Base-by-base conservation (phyloP, 805 yeast species). In the Nakazawaea populi region DNA sequence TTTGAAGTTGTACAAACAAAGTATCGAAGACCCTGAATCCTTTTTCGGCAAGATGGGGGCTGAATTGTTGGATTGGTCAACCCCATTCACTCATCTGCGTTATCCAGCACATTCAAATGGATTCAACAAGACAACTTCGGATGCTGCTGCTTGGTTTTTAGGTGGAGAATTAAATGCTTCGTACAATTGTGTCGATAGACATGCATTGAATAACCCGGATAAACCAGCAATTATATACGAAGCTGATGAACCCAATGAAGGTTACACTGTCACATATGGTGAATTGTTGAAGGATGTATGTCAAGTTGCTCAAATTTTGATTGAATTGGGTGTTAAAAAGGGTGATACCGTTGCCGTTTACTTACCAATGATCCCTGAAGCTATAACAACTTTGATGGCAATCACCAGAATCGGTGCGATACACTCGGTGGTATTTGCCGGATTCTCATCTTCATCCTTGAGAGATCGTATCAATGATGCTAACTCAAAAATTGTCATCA, bases 331-430 rank as follows among this genome's bases (percentile, higher is more conserved):
- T 46, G 83, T 87, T 52, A 71, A 74, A 54, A 87, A 87, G 69
- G 94, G 94, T 59, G 96, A 87, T 64, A 84, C 90, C 14, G 92
- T 87, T 52, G 94, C 94, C 28, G 87, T 87, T 48, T 87, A 87
- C 66, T 73, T 87, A 72, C 96, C 96, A 60, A 87, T 87, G 94
- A 84, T 83, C 56, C 86, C 91, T 44, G 88, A 86, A 64, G 91
- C 94, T 39, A 69, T 87, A 47, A 72, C 85, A 52, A 80, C 94
- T 30, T 69, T 87, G 73, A 70, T 87, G 68, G 95, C 96, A 29
- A 85, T 87, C 61, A 78, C 80, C 41, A 76, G 96, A 68, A 72
- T 87, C 55, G 95, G 96, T 60, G 96, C 95, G 11, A 73, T 87
- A 54, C 96, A 87, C 67, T 85, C 92, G 2, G 94, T 87, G 37